A percentile compares a stretch with the other conserved stretches of the same genome.
These are phyloP conservation scores for Ceratopteris richardii DNA, from an alignment of 75 land plant genomes.

Conservation along the genomic window DNA sequence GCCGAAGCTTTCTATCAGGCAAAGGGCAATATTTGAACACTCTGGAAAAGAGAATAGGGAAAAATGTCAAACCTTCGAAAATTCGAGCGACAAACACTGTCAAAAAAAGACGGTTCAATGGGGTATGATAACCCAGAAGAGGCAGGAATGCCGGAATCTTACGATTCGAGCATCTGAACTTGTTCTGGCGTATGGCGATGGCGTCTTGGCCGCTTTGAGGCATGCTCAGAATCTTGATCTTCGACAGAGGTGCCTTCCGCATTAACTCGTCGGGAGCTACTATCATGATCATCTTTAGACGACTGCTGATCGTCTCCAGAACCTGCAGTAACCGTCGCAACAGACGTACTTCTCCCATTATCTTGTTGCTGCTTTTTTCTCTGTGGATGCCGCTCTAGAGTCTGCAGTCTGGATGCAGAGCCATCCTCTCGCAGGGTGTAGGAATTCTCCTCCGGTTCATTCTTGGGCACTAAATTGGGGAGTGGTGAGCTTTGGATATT, in stretches of 20 bases:
- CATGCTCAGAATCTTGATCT: slow-evolving; percentile 7
- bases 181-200: slow-evolving; percentile 68
- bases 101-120: neutral
- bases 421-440: too few species aligned
- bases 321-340: too few species aligned
- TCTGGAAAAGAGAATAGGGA: neutral
- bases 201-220: slow-evolving; percentile 50
- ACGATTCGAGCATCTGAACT: slow-evolving; percentile 75
- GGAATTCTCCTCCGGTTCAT: too few species aligned
- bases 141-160: slow-evolving; percentile 6
- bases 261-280: neutral
- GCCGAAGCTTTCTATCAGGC: slow-evolving; percentile 14
- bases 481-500: too few species aligned
- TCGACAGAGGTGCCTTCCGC: neutral
- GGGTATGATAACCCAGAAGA: neutral
- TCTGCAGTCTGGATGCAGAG: too few species aligned
- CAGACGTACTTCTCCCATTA: too few species aligned
- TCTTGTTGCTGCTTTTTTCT: too few species aligned
- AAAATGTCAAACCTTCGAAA: neutral
- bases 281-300: slow-evolving; percentile 7
- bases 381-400: too few species aligned
- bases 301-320: slow-evolving; percentile 2
- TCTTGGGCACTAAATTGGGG: too few species aligned
- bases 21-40: slow-evolving; percentile 14
- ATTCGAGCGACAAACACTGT: neutral